Evolutionary conservation across 2,329 filamentous ascomycete genomes (phyloP), one percentile per base, ranked within the genome.

Genomic region (Mycosphaerelloides madeirae): DNA sequence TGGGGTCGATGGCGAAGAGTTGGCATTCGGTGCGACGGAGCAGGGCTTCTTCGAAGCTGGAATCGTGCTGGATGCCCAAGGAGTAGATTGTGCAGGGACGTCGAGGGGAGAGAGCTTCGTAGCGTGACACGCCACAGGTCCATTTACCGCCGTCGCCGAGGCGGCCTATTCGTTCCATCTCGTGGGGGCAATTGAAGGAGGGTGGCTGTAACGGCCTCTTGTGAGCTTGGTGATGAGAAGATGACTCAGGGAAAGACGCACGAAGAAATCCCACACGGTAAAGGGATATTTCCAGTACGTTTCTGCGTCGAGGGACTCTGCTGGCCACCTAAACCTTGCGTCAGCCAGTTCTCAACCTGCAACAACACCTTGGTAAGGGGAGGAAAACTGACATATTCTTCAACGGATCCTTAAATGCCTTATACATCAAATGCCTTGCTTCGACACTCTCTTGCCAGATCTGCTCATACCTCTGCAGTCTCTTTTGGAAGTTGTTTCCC

Each of bases 111-210:
- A 36, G 47, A 16, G 25, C 12, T 35, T 13, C 35, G 35, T 32
- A 35, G 14, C 58, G 50, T 4, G 59, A 63, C 63, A 69, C 66
- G 32, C 68, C 68, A 53, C 67, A 71, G 13, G 15, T 32, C 64
- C 66, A 68, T 49, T 70, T 71, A 15, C 68, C 68, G 14, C 68
- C 68, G 31, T 69, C 66, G 20, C 68, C 68, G 6, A 68, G 50
- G 3, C 60, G 55, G 3, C 68, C 68, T 2, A 71, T 54, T 6
- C 68, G 60, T 46, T 69, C 64, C n/a, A 70, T 58, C 22, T 69
- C 67, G 42, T 67, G 61, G 3, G 68, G 68, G 51, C 68, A 71
- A 37, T 59, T 62, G 53, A 66, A 71, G 1, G 65, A 59, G 2
- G 68, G 60, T 5, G 65, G 65, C 13, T 32, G 13, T 6, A 5